Base-by-base conservation (phyloP, 129 eudicot genomes). In the Solidago caesia region DNA sequence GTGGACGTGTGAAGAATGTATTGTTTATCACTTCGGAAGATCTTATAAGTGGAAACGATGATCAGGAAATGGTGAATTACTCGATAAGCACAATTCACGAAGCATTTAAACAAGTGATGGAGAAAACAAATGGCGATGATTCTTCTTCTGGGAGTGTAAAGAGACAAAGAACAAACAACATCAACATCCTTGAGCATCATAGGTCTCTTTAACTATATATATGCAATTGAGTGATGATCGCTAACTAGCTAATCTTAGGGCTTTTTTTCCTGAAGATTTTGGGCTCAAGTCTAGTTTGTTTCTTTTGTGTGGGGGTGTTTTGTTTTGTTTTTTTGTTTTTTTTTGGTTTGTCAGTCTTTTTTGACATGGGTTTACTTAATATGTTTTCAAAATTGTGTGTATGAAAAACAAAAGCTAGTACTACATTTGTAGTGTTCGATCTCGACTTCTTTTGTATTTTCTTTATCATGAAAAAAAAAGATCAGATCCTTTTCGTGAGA, bases 1-100 rank as follows among this genome's bases (percentile, higher is more conserved):
- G 96, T 3, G 98, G 98, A 45, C 80, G 98, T 27, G 89, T 94
- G 5, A 86, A 79, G 81, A 88, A 94, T 71, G 98, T 94, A 4
- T 75, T 94, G 82, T 88, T 90, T 71, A 84, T 94, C 49, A 87
- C 98, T 0, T 80, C 84, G 6, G 97, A 87, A 2, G 82, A 88
- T 26, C 42, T 27, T n/a, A 44, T 78, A 64, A 71, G n/a, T 11
- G 41, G 64, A 8, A 55, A 78, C 15, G 81, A 80, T 5, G 76
- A 88, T 55, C 82, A 84, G 12, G 70, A 81, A 27, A 72, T 80
- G 80, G 70, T 58, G 56, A 71, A 25, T 68, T 85, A 59, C 73
- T 84, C 82, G 29, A 77, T 91, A 70, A 83, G 68, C 63, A 81
- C 96, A 8, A 87, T 91, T 46, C 92, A 91, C 59, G 97, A 91